A percentile compares a stretch with the other conserved stretches of the same genome.
phyloP scores from a whole-genome alignment of 768 basidiomycete genomes.

The Agrocybe chaxingu region DNA sequence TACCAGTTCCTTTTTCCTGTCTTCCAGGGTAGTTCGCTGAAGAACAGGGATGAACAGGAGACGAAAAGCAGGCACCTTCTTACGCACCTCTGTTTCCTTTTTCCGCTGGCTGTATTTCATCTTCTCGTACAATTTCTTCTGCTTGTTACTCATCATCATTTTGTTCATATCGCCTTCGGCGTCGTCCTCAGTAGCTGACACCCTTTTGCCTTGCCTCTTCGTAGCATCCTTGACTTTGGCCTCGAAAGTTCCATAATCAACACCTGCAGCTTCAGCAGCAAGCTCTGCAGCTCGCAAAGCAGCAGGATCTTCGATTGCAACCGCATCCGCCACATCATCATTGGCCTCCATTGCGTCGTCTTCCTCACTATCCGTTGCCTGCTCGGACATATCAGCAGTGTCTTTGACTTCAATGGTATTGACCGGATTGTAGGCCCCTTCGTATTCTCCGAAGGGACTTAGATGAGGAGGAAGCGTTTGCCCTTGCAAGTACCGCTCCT shows the following conservation, averaged over 20 bases:
- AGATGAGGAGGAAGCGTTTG: slow-evolving; percentile 88
- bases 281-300: slow-evolving; percentile 85
- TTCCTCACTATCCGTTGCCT: slow-evolving; percentile 14
- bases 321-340: slow-evolving; percentile 9
- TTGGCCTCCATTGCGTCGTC: slow-evolving; percentile 14
- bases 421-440: slow-evolving; percentile 72
- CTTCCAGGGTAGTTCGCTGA: slow-evolving; percentile 61
- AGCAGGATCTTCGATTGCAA: slow-evolving; percentile 47
- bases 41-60: neutral
- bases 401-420: slow-evolving; percentile 31
- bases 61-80: neutral
- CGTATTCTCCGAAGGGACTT: slow-evolving; percentile 87
- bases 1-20: slow-evolving; percentile 48
- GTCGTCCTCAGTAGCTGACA: slow-evolving; percentile 29
- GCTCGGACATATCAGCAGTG: slow-evolving; percentile 24
- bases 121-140: slow-evolving; percentile 89
- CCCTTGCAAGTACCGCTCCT: slow-evolving; percentile 85
- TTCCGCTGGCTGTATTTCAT: slow-evolving; percentile 86
- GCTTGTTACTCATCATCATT: slow-evolving; percentile 97
- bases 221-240: slow-evolving; percentile 64
- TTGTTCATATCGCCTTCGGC: slow-evolving; percentile 88
- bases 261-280: slow-evolving; percentile 84
- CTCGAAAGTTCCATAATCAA: slow-evolving; percentile 78
- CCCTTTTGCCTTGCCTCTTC: slow-evolving; percentile 35
- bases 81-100: slow-evolving; percentile 73